Percentiles rank a stretch among this genome's conserved stretches.
Evolutionary conservation across 495 filamentous ascomycete species (phyloP).

Genomic region (Neurospora sp.): DNA sequence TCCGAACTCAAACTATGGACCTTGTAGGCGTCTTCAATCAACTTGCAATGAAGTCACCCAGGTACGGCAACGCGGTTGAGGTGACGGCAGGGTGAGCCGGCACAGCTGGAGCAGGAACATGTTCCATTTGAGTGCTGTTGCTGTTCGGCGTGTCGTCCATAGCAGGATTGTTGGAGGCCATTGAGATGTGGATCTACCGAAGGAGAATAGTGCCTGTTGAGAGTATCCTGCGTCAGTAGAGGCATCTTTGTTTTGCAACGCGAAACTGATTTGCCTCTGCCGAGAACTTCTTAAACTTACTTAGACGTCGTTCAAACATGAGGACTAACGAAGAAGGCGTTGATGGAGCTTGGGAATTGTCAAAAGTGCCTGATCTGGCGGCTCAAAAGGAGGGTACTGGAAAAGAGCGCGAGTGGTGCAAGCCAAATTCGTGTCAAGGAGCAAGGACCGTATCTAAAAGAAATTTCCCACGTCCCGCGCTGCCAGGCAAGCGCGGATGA

Average conservation of each 20-base stretch:
- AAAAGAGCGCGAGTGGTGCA: not conserved
- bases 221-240: not conserved
- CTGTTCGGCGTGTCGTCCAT: not conserved
- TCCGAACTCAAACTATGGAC: not conserved
- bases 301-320: not conserved
- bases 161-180: not conserved
- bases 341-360: not conserved
- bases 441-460: not conserved
- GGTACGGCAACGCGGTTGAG: not conserved
- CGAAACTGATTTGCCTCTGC: not conserved
- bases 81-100: not conserved
- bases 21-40: not conserved
- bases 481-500: no score
- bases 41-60: not conserved
- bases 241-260: not conserved
- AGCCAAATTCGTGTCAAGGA: not conserved
- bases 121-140: not conserved
- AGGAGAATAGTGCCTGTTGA: not conserved
- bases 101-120: not conserved
- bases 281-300: no score
- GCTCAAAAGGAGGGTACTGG: not conserved
- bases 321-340: not conserved
- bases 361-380: not conserved
- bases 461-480: not conserved
- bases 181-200: not conserved